phyloP scores from a whole-genome alignment of 768 basidiomycete species.

The Mycena latifolia region DNA sequence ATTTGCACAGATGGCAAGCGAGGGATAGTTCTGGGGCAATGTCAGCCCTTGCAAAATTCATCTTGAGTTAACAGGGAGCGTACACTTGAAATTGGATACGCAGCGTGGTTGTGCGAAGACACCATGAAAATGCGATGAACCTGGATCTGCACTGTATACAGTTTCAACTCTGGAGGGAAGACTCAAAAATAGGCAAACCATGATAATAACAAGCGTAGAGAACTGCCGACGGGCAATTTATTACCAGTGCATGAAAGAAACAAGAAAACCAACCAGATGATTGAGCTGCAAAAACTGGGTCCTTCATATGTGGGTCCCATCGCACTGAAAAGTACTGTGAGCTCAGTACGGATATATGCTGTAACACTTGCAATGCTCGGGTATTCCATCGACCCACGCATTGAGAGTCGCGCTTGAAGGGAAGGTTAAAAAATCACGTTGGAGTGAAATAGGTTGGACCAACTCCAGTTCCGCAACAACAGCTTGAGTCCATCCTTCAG shows the following conservation, averaged over 20 bases:
- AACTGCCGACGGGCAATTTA: conserved; percentile 20
- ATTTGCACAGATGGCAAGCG: conserved; percentile 80
- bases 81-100: background rate
- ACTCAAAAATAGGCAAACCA: background rate
- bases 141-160: conserved; percentile 57
- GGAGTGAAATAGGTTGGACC: background rate
- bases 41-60: background rate
- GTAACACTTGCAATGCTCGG: conserved; percentile 57
- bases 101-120: conserved; percentile 46
- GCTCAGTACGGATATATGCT: background rate
- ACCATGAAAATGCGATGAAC: conserved; percentile 80
- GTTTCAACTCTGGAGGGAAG: background rate
- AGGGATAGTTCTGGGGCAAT: conserved; percentile 51
- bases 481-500: conserved; percentile 61
- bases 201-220: conserved; percentile 39
- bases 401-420: conserved; percentile 60
- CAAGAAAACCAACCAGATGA: background rate
- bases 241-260: background rate
- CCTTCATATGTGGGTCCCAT: conserved; percentile 41
- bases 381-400: conserved; percentile 73
- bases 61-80: background rate
- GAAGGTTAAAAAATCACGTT: background rate
- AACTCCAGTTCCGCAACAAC: conserved; percentile 66
- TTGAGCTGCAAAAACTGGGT: conserved; percentile 34
- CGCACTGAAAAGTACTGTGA: conserved; percentile 39